Base-by-base conservation (phyloP, 2,329 filamentous ascomycete genomes). In the Lachnellula willkommii region DNA sequence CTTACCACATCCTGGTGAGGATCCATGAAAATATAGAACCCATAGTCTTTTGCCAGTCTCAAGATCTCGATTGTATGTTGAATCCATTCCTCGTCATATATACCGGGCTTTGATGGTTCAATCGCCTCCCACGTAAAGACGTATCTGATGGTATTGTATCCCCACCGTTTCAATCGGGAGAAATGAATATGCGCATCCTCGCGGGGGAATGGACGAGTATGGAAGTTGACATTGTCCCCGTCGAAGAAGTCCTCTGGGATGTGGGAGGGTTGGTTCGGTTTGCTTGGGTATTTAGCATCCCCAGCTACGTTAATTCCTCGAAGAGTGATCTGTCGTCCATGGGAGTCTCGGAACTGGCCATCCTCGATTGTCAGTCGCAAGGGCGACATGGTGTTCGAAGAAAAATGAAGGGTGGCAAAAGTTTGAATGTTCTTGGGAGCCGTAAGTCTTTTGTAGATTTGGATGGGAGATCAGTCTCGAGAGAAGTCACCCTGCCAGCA, bases 71-170 rank as follows among this genome's bases (percentile, higher is more conserved):
- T 90, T 1, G 94, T 99, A 70, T 95, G 90, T 63, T 89, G 80
- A 62, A 97, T 92, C 81, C 89, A 99, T 59, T 89, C 86, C 69
- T 99, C 90, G 66, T 99, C 95, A 71, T 97, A 99, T 67, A 83
- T 85, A 1, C 92, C 90, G 0, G 95, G 94, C 0, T 93, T 93
- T 1, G 85, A 85, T 56, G 94, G 88, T 73, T 99, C 94, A 70
- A 99, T 88, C n/a, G 94, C 93, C 73, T 99, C 94, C 94, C 94
- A 99, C 0, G 94, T 97, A 70, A 97, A 99, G 64, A 99, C 79
- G 72, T 99, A 99, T 69, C 94, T 83, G 63, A 99, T 92, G 0
- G 90, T 92, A 72, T 97, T 99, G 79, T 95, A 99, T 14, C 94
- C 94, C 78, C 87, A 96, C 66, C 88, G 86, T 66, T 87, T 89